Base-by-base conservation (phyloP, 2,329 filamentous ascomycete genomes). In the Colletotrichum abscissum region DNA sequence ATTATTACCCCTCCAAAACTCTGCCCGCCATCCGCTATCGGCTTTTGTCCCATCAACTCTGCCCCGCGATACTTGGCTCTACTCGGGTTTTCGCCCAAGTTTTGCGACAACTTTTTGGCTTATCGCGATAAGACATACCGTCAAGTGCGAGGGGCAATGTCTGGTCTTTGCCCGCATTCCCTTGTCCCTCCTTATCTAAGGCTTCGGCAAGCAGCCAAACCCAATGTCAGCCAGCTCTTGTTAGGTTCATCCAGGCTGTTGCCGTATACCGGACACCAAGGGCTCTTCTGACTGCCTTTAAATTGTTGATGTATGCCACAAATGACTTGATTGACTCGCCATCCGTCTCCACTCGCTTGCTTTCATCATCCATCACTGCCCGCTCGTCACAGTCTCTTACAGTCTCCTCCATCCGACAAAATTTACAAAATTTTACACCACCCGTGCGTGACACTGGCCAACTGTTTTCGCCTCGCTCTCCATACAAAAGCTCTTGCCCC, bases 1-100 rank as follows among this genome's bases (percentile, higher is more conserved):
- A 75, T 67, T 58, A 75, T 75, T 75, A 75, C 74, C 74, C 72
- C 74, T 75, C 65, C 72, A 67, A 67, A 63, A 56, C 60, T 60
- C 35, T 73, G 56, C 22, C 60, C 35, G 52, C 68, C 52, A 72
- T 73, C 69, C 72, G 72, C 55, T 74, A 72, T 73, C 72, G 72
- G 72, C 54, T 58, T 30, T 6, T 60, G 35, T 65, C 62, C 80
- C 81, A 82, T 83, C 62, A 46, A 7, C 33, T 38, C 42, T 33
- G 33, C 63, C 63, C 63, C 68, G 54, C 46, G 63, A 56, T 59
- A 46, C 60, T 60, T 22, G 24, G 24, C 42, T 67, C 22, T 26
- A 49, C 24, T 67, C 28, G 35, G 56, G 42, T 35, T 33, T 54
- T 64, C 46, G 38, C 38, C 49, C 42, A 63, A 54, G n/a, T 28